Evolutionary conservation across 352 stramenopile species (phyloP).

Genomic region (Globisporangium rhizosaccharum): DNA sequence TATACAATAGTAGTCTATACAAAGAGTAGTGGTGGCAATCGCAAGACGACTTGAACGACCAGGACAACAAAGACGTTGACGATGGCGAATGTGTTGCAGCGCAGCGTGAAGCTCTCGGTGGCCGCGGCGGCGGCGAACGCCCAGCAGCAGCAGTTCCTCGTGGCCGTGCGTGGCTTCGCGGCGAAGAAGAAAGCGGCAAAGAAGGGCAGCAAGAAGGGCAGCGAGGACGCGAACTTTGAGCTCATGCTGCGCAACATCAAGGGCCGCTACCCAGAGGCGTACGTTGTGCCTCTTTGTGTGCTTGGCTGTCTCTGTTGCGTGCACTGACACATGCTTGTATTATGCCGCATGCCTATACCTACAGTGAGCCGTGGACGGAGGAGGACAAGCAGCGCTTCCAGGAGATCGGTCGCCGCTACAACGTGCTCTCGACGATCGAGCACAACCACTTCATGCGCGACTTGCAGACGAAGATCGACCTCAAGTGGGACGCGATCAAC

Average conservation of each 20-base stretch:
- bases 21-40: neutral
- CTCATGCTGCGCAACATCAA: conserved; percentile 80
- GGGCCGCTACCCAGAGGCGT: conserved; percentile 70
- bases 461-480: conserved; percentile 89
- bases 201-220: conserved; percentile 14
- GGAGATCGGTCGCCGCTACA: conserved; percentile 80
- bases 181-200: conserved; percentile 12
- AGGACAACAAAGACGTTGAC: neutral
- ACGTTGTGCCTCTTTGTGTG: conserved; percentile 14
- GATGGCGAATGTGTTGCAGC: conserved; percentile 10
- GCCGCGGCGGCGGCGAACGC: neutral
- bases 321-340: neutral
- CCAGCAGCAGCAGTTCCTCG: conserved; percentile 3
- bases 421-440: conserved; percentile 69
- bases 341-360: neutral
- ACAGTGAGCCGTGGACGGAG: conserved; percentile 70
- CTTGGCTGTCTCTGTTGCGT: neutral
- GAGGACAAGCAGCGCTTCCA: conserved; percentile 74
- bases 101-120: conserved; percentile 9
- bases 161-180: conserved; percentile 9
- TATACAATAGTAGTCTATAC: too few relatives aligned
- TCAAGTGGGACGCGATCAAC: conserved; percentile 90
- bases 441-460: conserved; percentile 88
- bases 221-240: conserved; percentile 73
- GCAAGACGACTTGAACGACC: neutral